Evolutionary conservation across 2,329 filamentous ascomycete species (phyloP).

Genomic region (Parastagonospora avenae): DNA sequence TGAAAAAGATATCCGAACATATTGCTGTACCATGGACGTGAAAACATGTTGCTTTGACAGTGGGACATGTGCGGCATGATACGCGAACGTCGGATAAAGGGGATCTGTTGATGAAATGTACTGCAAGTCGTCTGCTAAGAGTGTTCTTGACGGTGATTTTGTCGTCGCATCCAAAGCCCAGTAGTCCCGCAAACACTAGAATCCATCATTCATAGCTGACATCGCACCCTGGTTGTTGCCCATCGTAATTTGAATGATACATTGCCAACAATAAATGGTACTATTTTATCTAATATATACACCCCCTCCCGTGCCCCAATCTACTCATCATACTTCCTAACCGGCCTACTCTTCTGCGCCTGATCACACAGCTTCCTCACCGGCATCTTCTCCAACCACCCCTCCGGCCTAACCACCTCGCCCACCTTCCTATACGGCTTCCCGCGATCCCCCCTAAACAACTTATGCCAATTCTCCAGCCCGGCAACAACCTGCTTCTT

Average conservation of each 20-base stretch:
- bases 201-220: too few relatives aligned
- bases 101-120: too few relatives aligned
- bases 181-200: too few relatives aligned
- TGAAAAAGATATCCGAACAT: conserved; percentile 40
- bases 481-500: conserved; percentile 67
- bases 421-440: conserved; percentile 84
- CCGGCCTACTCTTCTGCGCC: conserved; percentile 71
- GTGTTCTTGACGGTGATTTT: too few relatives aligned
- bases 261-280: too few relatives aligned
- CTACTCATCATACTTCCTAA: conserved; percentile 44
- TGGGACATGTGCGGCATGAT: too few relatives aligned
- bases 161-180: too few relatives aligned
- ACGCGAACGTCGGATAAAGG: too few relatives aligned
- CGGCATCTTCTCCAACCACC: conserved; percentile 64
- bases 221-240: too few relatives aligned
- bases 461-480: conserved; percentile 79
- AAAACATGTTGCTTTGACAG: too few relatives aligned
- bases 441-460: conserved; percentile 72
- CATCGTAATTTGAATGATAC: too few relatives aligned
- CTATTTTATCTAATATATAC: background rate
- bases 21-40: background rate
- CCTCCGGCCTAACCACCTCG: conserved; percentile 66
- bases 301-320: background rate
- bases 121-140: too few relatives aligned
- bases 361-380: conserved; percentile 70